phyloP scores from a whole-genome alignment of 768 basidiomycete genomes.

The Candolleomyces eurysporus region DNA sequence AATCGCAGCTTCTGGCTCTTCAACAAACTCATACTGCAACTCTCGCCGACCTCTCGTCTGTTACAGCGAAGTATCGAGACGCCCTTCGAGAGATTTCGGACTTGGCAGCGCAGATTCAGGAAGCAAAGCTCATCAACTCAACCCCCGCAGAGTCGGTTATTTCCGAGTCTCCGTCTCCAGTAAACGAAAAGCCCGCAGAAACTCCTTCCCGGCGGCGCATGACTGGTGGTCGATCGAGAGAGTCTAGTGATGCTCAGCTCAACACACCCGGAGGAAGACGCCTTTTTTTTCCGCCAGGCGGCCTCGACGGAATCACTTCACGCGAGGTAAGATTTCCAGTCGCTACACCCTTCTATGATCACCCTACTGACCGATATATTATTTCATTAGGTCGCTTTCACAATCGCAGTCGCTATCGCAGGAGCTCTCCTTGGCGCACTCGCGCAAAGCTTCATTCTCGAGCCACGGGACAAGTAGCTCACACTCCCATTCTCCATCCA shows the following conservation, averaged over 20 bases:
- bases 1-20: slow-evolving; percentile 68
- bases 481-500: slow-evolving; percentile 47
- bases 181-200: slow-evolving; percentile 40
- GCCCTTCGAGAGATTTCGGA: slow-evolving; percentile 92
- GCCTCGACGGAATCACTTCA: slow-evolving; percentile 86
- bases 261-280: slow-evolving; percentile 54
- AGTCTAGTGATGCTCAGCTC: slow-evolving; percentile 45
- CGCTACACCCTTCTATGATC: too few species aligned
- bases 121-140: slow-evolving; percentile 67
- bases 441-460: slow-evolving; percentile 79
- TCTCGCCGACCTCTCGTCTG: slow-evolving; percentile 71
- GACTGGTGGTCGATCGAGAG: slow-evolving; percentile 47
- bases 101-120: slow-evolving; percentile 86
- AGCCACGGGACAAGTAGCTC: slow-evolving; percentile 70
- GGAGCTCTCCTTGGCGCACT: slow-evolving; percentile 88
- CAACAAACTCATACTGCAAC: slow-evolving; percentile 82
- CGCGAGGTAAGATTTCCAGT: slow-evolving; percentile 55
- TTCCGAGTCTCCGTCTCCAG: slow-evolving; percentile 33
- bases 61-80: slow-evolving; percentile 83
- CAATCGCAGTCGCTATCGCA: slow-evolving; percentile 96
- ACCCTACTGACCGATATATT: slow-evolving; percentile 4
- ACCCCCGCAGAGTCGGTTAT: slow-evolving; percentile 29
- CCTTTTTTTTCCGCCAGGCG: slow-evolving; percentile 83
- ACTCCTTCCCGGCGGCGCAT: slow-evolving; percentile 50
- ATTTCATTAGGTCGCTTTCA: slow-evolving; percentile 71